Evolutionary conservation across 2,329 filamentous ascomycete species (phyloP).

Genomic region (Gnomoniopsis sp.): DNA sequence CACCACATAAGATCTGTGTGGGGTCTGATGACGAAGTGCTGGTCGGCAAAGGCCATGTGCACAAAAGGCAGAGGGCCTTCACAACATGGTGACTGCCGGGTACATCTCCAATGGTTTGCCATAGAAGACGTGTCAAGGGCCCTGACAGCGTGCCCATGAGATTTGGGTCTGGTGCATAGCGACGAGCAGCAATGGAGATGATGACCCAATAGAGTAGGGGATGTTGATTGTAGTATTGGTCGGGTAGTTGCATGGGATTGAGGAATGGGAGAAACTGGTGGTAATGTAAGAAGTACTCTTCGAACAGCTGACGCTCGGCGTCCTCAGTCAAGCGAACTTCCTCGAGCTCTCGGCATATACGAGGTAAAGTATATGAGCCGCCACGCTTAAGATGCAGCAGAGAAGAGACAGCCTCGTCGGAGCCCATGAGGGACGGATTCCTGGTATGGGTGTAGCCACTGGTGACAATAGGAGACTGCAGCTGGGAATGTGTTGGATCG

Average conservation of each 20-base stretch:
- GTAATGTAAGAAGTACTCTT: slow-evolving; percentile 65
- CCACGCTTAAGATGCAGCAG: slow-evolving; percentile 64
- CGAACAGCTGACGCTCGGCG: slow-evolving; percentile 62
- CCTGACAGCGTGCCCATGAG: slow-evolving; percentile 67
- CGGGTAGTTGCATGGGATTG: slow-evolving; percentile 61
- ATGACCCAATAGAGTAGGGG: slow-evolving; percentile 85
- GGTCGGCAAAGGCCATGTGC: slow-evolving; percentile 80
- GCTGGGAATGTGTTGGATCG: slow-evolving; percentile 46
- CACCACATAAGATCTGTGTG: slow-evolving; percentile 75
- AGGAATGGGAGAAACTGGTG: slow-evolving; percentile 77
- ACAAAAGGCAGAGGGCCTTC: slow-evolving; percentile 75
- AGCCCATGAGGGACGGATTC: slow-evolving; percentile 63
- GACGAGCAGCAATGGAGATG: slow-evolving; percentile 69
- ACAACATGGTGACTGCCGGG: slow-evolving; percentile 78
- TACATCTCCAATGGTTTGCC: slow-evolving; percentile 73
- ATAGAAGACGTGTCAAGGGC: slow-evolving; percentile 67
- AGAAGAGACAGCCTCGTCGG: slow-evolving; percentile 66
- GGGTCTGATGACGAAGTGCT: slow-evolving; percentile 77
- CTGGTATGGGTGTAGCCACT: slow-evolving; percentile 57
- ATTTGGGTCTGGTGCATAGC: slow-evolving; percentile 60
- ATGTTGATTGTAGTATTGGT: slow-evolving; percentile 73
- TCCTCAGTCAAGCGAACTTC: slow-evolving; percentile 62
- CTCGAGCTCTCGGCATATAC: slow-evolving; percentile 60
- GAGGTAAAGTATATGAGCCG: slow-evolving; percentile 57
- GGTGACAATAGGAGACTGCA: slow-evolving; percentile 58